Percentiles rank a stretch among this genome's conserved stretches.
Evolutionary conservation across 2,329 filamentous ascomycete genomes (phyloP).

Genomic region (Periconia sp.): DNA sequence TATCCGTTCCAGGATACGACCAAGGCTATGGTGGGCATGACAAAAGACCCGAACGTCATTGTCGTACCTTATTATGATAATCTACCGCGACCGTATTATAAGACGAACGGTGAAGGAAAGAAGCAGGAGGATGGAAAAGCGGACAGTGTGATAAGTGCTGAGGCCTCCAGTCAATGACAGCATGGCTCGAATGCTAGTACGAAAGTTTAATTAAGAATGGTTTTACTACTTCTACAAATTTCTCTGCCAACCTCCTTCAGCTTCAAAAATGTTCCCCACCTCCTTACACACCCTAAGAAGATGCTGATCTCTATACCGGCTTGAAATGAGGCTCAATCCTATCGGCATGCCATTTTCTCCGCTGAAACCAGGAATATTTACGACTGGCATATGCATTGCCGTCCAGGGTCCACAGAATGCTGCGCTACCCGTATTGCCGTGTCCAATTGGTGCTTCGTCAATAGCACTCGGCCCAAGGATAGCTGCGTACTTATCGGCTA

Average conservation of each 20-base stretch:
- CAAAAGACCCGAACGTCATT: slow-evolving; percentile 50
- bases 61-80: slow-evolving; percentile 59
- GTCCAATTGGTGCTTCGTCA: slow-evolving; percentile 65
- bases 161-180: too few species aligned
- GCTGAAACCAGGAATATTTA: slow-evolving; percentile 69
- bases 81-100: slow-evolving; percentile 45
- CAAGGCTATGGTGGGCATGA: slow-evolving; percentile 51
- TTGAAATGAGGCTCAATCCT: slow-evolving; percentile 60
- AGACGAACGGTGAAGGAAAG: slow-evolving; percentile 4
- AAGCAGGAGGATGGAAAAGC: too few species aligned
- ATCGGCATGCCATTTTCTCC: slow-evolving; percentile 65
- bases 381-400: slow-evolving; percentile 65
- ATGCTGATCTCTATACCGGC: slow-evolving; percentile 39
- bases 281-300: slow-evolving; percentile 34
- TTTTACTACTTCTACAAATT: too few species aligned
- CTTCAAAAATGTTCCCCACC: slow-evolving; percentile 37
- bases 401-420: slow-evolving; percentile 61
- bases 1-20: slow-evolving; percentile 38
- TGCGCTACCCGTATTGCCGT: slow-evolving; percentile 61
- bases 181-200: too few species aligned
- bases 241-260: slow-evolving; percentile 36
- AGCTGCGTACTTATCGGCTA: slow-evolving; percentile 60
- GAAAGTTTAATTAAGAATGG: too few species aligned
- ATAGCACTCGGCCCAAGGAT: slow-evolving; percentile 64
- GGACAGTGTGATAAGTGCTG: too few species aligned